Base-by-base conservation (phyloP, 1,284 basidiomycete species). In the Coriolopsis trogii region DNA sequence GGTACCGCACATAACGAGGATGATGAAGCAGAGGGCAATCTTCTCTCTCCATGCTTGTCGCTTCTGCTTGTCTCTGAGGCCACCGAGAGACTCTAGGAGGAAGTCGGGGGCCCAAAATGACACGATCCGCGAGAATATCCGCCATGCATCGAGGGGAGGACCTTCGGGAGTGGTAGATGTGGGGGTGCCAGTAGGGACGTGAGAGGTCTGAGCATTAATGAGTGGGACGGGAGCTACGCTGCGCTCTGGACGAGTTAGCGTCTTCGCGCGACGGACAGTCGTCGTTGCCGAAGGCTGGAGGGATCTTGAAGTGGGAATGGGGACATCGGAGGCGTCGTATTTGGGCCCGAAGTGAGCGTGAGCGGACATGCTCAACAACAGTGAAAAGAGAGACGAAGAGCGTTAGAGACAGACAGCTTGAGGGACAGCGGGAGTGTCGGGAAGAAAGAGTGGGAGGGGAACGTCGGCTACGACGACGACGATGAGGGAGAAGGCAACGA, bases 11-110 rank as follows among this genome's bases (percentile, higher is more conserved):
- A 98, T 72, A 21, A 93, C 28, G 52, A 85, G 63, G 46, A 94
- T 91, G 65, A 97, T 87, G 70, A 89, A 85, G 69, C 95, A 98
- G 7, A 99, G 80, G 6, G 95, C 85, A 54, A 98, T 85, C 77
- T 99, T 99, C 73, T 99, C 97, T 62, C 97, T 83, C 97, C 97
- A 99, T 1, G 97, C 97, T 72, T 98, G 93, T 59, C 85, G 79
- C 53, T 85, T 77, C 46, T 82, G 76, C 67, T 81, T 81, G 68
- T 95, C 92, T 65, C 83, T 87, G 69, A 98, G 80, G 41, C 94
- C 93, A 51, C 89, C 89, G 4, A 92, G 56, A 12, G 86, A 82
- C 20, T 79, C 73, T 48, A 98, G 81, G 13, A 95, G 67, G 59
- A 87, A 79, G 41, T 84, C 79, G 13, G 95, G 95, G 4, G 94